Evolutionary conservation across 2,329 filamentous ascomycete species (phyloP).

Genomic region (Byssoonygena ceratinophila): DNA sequence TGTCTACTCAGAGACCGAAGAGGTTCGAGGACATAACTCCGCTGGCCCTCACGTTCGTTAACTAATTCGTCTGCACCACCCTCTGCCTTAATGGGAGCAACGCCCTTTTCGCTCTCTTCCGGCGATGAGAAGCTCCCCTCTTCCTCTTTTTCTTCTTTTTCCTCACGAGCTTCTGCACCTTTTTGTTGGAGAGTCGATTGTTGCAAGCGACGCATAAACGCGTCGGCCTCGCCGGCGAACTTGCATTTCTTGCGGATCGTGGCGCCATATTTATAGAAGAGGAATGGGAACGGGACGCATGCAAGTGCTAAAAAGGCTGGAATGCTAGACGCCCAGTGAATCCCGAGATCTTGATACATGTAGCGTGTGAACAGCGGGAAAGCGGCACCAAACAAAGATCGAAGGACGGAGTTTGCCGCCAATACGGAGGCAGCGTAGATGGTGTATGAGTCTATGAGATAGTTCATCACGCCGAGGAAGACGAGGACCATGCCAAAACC

Average conservation of each 20-base stretch:
- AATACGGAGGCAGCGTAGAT: constrained; percentile 68
- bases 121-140: neutral
- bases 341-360: constrained; percentile 47
- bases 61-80: neutral
- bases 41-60: neutral
- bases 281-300: constrained; percentile 62
- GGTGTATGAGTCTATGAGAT: constrained; percentile 58
- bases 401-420: constrained; percentile 67
- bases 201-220: constrained; percentile 43
- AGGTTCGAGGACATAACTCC: neutral
- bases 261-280: constrained; percentile 64
- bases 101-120: neutral
- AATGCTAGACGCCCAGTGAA: constrained; percentile 65
- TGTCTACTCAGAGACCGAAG: neutral
- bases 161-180: neutral
- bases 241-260: constrained; percentile 56
- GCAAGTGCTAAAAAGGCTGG: constrained; percentile 63
- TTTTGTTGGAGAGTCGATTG: neutral
- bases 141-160: constrained; percentile 2
- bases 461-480: constrained; percentile 56
- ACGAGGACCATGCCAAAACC: constrained; percentile 49
- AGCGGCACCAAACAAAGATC: constrained; percentile 63
- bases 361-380: constrained; percentile 64
- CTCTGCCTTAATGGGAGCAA: neutral
- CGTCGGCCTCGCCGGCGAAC: constrained; percentile 57